Conservation (phyloP, 2,329 filamentous ascomycete species). For the Peltaster fructicola region DNA sequence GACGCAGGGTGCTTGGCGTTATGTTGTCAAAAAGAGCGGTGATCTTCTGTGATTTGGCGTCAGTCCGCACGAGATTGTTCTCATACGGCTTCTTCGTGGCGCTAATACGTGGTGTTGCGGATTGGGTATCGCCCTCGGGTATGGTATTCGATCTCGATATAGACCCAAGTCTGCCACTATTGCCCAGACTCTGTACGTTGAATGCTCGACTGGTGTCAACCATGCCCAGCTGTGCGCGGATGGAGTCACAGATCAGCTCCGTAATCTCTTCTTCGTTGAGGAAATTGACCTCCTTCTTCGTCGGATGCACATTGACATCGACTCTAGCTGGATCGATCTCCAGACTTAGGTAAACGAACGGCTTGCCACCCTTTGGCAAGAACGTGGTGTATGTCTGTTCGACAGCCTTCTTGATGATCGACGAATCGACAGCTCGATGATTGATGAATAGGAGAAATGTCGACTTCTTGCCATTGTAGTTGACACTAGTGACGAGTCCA, state of each 20-base stretch:
- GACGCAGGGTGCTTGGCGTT: constrained; percentile 69
- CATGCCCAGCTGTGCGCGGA: constrained; percentile 59
- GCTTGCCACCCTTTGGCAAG: constrained; percentile 82
- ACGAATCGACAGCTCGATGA: constrained; percentile 81
- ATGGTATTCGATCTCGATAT: constrained; percentile 22
- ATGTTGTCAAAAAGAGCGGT: no score
- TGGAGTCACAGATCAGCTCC: constrained; percentile 63
- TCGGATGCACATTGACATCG: constrained; percentile 95
- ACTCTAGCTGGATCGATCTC: constrained; percentile 84
- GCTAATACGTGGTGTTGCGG: constrained; percentile 10
- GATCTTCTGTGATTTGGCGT: constrained; percentile 78
- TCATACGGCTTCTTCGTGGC: constrained; percentile 45
- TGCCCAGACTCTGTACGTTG: constrained; percentile 78
- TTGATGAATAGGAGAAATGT: constrained; percentile 88
- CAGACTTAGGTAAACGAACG: constrained; percentile 80
- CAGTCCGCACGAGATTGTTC: constrained; percentile 80
- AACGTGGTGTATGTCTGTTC: constrained; percentile 82
- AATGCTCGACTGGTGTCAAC: constrained; percentile 92
- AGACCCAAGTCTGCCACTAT: constrained; percentile 37
- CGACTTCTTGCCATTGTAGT: constrained; percentile 84
- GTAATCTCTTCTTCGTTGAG: constrained; percentile 95
- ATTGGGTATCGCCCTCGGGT: constrained; percentile 19
- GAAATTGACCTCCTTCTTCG: constrained; percentile 92
- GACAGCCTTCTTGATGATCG: constrained; percentile 68
- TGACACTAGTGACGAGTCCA: constrained; percentile 78